These are phyloP conservation scores for Fusarium abutilonis DNA, from an alignment of 2,329 filamentous ascomycete species.

Conservation along the genomic window DNA sequence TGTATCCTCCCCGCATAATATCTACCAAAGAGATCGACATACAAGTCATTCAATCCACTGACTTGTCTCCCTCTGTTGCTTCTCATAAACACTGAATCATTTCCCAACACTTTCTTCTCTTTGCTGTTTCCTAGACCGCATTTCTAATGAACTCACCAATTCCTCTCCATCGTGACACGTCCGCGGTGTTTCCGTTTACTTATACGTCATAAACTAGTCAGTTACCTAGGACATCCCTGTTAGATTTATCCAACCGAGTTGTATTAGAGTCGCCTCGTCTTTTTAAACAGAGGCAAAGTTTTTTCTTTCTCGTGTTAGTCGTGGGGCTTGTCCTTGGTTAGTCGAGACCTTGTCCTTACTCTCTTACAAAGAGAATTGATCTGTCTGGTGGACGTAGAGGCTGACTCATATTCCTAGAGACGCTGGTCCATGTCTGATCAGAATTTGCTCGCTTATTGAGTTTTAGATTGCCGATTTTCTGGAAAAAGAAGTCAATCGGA, in stretches of 20 bases:
- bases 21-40: constrained; percentile 10
- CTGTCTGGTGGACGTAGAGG: not conserved
- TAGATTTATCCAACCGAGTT: not conserved
- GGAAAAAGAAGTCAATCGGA: constrained; percentile 18
- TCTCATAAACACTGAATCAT: constrained; percentile 12
- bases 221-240: constrained; percentile 25
- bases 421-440: constrained; percentile 27
- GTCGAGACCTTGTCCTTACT: constrained; percentile 10
- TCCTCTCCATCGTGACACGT: constrained; percentile 4
- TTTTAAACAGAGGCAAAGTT: not conserved
- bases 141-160: not conserved
- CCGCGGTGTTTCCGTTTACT: constrained; percentile 19
- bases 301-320: constrained; percentile 2
- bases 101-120: not conserved
- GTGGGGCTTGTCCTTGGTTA: constrained; percentile 18
- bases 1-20: constrained; percentile 6
- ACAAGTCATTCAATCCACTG: constrained; percentile 11
- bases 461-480: constrained; percentile 14
- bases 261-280: not conserved
- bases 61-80: not conserved
- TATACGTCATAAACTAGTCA: constrained; percentile 24
- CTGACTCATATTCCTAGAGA: constrained; percentile 13
- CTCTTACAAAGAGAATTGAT: constrained; percentile 4
- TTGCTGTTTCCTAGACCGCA: not conserved
- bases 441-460: not conserved